Percentiles rank a stretch among this genome's conserved stretches.
Evolutionary conservation across 805 yeast species (phyloP).

Genomic region (Dipodascus geniculatus): DNA sequence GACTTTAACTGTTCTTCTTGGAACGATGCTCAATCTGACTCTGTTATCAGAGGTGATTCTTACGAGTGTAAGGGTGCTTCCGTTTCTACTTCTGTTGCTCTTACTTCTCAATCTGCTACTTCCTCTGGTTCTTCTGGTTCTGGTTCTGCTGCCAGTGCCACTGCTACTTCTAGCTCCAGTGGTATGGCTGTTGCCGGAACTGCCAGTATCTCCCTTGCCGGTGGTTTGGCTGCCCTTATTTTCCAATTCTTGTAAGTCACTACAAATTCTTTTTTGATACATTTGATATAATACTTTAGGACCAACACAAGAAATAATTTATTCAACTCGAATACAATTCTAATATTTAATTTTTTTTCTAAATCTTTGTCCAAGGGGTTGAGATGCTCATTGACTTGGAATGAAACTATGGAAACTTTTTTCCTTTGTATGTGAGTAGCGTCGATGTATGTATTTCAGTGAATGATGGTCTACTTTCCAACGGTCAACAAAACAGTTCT

Average conservation of each 20-base stretch:
- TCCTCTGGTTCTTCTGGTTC: conserved; percentile 6
- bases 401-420: too few species aligned
- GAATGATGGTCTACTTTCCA: too few species aligned
- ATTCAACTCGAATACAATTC: too few species aligned
- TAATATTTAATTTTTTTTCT: too few species aligned
- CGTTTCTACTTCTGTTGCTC: conserved; percentile 15
- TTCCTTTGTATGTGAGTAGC: too few species aligned
- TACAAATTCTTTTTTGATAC: neutral
- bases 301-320: neutral
- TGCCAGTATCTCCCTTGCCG: neutral
- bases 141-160: neutral
- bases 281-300: neutral
- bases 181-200: conserved; percentile 12
- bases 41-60: conserved; percentile 84
- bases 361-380: too few species aligned
- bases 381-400: too few species aligned
- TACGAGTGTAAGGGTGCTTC: conserved; percentile 35
- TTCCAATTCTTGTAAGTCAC: neutral
- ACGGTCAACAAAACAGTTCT: too few species aligned
- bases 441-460: too few species aligned
- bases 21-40: conserved; percentile 57
- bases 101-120: conserved; percentile 5
- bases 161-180: conserved; percentile 8
- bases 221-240: conserved; percentile 1
- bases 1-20: conserved; percentile 75